Conservation (phyloP, 768 basidiomycete genomes). For the Aureoboletus auriporus region DNA sequence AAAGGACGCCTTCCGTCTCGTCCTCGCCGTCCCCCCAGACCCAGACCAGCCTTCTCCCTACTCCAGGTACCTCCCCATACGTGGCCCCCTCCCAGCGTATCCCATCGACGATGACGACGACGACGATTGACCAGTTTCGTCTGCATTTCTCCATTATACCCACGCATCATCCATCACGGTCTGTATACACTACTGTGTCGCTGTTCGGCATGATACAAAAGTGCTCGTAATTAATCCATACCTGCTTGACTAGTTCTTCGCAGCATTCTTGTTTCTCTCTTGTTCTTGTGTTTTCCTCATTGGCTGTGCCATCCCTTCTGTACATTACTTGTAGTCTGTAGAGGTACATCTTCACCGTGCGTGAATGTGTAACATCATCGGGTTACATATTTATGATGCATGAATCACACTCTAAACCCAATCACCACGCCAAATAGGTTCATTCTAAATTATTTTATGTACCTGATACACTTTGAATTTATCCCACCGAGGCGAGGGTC, state of each 20-base stretch:
- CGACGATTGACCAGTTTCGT: slow-evolving; percentile 6
- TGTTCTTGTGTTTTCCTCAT: no score
- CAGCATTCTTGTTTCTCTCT: background rate
- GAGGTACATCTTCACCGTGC: background rate
- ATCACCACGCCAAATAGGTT: slow-evolving; percentile 4
- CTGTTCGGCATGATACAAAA: slow-evolving; percentile 8
- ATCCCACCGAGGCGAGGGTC: background rate
- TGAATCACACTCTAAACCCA: background rate
- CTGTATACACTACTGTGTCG: slow-evolving; percentile 7
- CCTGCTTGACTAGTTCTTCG: background rate
- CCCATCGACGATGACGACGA: slow-evolving; percentile 26
- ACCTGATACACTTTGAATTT: background rate
- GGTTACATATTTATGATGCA: background rate
- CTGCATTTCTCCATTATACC: slow-evolving; percentile 12
- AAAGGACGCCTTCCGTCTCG: slow-evolving; percentile 89
- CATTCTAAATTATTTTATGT: slow-evolving; percentile 14
- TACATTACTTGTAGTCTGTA: slow-evolving; percentile 11
- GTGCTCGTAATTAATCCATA: slow-evolving; percentile 7
- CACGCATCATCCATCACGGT: background rate
- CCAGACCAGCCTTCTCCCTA: slow-evolving; percentile 17
- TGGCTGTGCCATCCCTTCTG: background rate
- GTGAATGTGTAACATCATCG: background rate
- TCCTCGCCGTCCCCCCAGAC: slow-evolving; percentile 53
- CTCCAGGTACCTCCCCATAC: slow-evolving; percentile 12
- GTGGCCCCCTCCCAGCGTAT: slow-evolving; percentile 16